These are phyloP conservation scores for Aspergillus bridgeri DNA, from an alignment of 495 filamentous ascomycete species.

Conservation along the genomic window DNA sequence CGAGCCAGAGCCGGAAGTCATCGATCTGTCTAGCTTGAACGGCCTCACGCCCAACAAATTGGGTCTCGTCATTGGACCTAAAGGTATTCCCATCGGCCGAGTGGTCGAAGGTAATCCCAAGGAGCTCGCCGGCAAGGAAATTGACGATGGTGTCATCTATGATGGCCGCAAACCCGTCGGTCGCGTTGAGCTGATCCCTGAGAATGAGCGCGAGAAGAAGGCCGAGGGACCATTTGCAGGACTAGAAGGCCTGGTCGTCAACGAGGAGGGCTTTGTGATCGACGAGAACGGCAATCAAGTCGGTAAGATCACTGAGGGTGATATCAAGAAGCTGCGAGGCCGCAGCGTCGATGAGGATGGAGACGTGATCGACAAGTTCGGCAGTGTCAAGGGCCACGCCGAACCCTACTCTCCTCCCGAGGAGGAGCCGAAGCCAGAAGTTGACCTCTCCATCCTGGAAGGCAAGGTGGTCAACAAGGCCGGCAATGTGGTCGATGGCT, in stretches of 20 bases:
- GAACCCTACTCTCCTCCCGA: conserved; percentile 64
- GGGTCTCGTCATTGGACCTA: conserved; percentile 68
- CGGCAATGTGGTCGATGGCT: conserved; percentile 75
- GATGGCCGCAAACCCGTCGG: conserved; percentile 70
- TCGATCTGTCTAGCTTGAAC: conserved; percentile 63
- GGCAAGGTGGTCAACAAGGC: conserved; percentile 84
- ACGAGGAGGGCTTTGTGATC: conserved; percentile 65
- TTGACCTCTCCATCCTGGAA: conserved; percentile 66
- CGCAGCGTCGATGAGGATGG: conserved; percentile 77
- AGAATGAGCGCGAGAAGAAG: conserved; percentile 66
- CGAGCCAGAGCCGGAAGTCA: conserved; percentile 44
- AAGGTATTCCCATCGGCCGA: conserved; percentile 68
- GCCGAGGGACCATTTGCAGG: conserved; percentile 72
- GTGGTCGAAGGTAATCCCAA: conserved; percentile 65
- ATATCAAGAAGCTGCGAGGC: conserved; percentile 69
- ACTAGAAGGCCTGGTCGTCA: conserved; percentile 65
- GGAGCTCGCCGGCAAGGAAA: conserved; percentile 64
- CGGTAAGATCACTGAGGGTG: conserved; percentile 72
- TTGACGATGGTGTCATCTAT: conserved; percentile 74
- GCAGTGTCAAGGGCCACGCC: conserved; percentile 74
- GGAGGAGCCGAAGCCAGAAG: conserved; percentile 40
- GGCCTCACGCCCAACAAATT: conserved; percentile 73
- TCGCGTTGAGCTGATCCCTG: conserved; percentile 68
- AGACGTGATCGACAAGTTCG: conserved; percentile 75
- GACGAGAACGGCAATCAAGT: conserved; percentile 66